Percentiles rank a stretch among this genome's conserved stretches.
Evolutionary conservation across 1,284 basidiomycete genomes (phyloP).

Genomic region (Apiotrichum laibachii): DNA sequence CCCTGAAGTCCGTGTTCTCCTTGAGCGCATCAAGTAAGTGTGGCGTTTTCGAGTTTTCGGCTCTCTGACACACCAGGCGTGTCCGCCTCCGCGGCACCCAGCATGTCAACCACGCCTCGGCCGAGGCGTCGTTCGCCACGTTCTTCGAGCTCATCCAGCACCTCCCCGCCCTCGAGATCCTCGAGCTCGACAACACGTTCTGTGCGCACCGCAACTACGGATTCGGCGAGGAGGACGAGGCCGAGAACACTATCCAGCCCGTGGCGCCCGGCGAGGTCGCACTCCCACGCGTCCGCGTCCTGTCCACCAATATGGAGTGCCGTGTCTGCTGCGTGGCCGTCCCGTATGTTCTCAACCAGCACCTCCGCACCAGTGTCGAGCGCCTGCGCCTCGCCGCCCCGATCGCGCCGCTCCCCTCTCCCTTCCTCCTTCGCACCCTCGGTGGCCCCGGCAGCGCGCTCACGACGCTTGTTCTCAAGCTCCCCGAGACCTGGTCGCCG

Average conservation of each 20-base stretch:
- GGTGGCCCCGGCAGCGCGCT: neutral
- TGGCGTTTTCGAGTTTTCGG: no score
- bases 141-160: neutral
- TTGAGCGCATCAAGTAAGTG: conserved; percentile 2
- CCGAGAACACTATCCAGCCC: neutral
- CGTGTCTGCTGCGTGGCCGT: neutral
- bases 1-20: neutral
- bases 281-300: neutral
- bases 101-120: neutral
- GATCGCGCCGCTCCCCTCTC: neutral
- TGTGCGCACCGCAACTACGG: conserved; percentile 11
- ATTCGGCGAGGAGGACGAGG: neutral
- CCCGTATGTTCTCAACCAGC: neutral
- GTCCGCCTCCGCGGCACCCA: neutral
- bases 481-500: neutral
- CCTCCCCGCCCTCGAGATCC: neutral
- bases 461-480: conserved; percentile 8
- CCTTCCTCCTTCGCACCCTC: neutral
- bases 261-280: neutral
- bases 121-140: neutral
- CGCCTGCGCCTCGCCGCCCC: neutral
- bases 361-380: neutral
- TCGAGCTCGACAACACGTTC: conserved; percentile 11
- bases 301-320: neutral
- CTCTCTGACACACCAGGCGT: neutral